phyloP scores from a whole-genome alignment of 2,329 filamentous ascomycete species.

The Rhexocercosporidium sp. region DNA sequence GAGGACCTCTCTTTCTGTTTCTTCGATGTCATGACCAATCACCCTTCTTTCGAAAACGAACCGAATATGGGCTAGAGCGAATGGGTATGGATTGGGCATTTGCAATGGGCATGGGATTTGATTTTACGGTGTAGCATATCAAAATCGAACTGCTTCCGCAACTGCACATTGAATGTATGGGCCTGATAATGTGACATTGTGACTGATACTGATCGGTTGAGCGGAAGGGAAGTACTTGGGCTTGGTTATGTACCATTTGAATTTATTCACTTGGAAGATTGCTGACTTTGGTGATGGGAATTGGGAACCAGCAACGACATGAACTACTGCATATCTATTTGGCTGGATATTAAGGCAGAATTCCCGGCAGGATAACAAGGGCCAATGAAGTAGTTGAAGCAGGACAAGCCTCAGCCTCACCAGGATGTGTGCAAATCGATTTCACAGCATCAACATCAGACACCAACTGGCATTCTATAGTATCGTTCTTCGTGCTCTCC shows the following conservation, averaged over 20 bases:
- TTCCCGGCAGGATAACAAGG: background rate
- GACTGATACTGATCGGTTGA: background rate
- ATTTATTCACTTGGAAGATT: background rate
- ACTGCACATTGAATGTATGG: slow-evolving; percentile 15
- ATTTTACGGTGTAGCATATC: slow-evolving; percentile 44
- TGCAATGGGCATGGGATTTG: slow-evolving; percentile 39
- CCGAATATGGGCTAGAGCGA: slow-evolving; percentile 34
- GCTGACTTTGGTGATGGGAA: background rate
- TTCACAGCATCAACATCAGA: background rate
- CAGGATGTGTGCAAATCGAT: background rate
- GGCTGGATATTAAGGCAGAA: background rate
- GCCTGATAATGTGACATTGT: slow-evolving; percentile 2
- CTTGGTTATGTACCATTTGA: background rate
- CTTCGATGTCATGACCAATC: slow-evolving; percentile 41
- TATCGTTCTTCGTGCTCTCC: background rate
- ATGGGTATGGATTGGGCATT: slow-evolving; percentile 41
- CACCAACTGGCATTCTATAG: background rate
- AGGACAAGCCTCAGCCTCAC: background rate
- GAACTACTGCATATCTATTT: too few species aligned
- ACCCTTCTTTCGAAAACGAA: slow-evolving; percentile 36
- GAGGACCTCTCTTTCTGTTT: slow-evolving; percentile 31
- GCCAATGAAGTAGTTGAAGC: background rate
- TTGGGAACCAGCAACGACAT: background rate
- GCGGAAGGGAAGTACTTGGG: background rate
- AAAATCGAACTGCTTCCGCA: slow-evolving; percentile 38